phyloP scores from a whole-genome alignment of 164 flowering plant species.

The Magnolia changhungtana region DNA sequence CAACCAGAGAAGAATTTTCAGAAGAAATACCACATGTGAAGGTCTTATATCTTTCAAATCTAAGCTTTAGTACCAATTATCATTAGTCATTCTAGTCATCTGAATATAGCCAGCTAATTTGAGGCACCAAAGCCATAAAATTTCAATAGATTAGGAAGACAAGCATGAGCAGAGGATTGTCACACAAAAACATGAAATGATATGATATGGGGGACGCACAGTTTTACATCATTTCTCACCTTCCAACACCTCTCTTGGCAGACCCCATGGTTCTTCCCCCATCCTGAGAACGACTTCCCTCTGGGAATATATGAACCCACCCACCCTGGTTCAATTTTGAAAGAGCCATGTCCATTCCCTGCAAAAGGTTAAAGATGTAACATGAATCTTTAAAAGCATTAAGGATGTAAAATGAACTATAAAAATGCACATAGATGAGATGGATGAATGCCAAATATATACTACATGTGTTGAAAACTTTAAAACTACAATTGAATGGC shows the following conservation, averaged over 20 bases:
- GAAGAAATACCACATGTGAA: too few species aligned
- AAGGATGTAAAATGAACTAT: neutral
- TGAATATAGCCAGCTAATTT: neutral
- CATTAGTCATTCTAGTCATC: neutral
- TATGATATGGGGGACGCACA: neutral
- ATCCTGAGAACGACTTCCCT: conserved; percentile 97
- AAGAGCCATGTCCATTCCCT: conserved; percentile 95
- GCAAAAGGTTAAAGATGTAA: conserved; percentile 11
- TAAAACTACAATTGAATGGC: neutral
- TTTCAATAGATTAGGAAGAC: neutral
- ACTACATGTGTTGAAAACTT: neutral
- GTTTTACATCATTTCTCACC: conserved; percentile 36
- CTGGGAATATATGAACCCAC: conserved; percentile 98
- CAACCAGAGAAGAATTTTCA: too few species aligned
- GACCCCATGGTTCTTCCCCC: conserved; percentile 88
- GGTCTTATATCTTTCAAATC: neutral
- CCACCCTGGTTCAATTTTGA: conserved; percentile 82
- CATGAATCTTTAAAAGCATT: neutral
- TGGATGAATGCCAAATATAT: neutral
- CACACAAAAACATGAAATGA: neutral
- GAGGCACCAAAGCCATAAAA: neutral
- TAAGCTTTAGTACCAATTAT: neutral
- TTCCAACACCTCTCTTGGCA: conserved; percentile 89
- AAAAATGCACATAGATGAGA: neutral
- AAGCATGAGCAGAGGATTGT: neutral